Evolutionary conservation across 345 rosid species (phyloP).

Genomic region (Bruguiera gymnorhiza): DNA sequence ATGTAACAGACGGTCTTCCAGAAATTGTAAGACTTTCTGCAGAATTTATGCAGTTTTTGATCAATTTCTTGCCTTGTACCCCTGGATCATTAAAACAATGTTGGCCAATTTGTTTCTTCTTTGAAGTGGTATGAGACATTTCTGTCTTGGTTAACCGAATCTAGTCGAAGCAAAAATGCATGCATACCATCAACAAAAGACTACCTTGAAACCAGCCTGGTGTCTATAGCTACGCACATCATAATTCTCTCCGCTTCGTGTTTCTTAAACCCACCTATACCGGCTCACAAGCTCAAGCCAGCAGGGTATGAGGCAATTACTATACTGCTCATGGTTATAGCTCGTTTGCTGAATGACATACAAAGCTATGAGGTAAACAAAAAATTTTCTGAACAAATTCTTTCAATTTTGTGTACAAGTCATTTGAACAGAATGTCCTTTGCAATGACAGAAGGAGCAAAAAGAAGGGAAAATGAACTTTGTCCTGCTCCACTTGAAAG

Average conservation of each 20-base stretch:
- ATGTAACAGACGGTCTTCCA: conserved; percentile 36
- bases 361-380: conserved; percentile 50
- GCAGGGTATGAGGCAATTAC: conserved; percentile 38
- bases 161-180: conserved; percentile 49
- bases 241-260: conserved; percentile 40
- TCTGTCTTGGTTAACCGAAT: conserved; percentile 56
- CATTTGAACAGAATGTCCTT: neutral
- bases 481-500: conserved; percentile 37
- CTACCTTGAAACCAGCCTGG: conserved; percentile 46
- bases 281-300: conserved; percentile 26
- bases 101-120: neutral
- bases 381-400: neutral
- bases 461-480: conserved; percentile 48
- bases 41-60: too few relatives aligned
- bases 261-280: conserved; percentile 27
- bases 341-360: conserved; percentile 57
- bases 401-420: neutral
- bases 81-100: too few relatives aligned
- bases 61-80: too few relatives aligned
- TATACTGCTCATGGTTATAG: conserved; percentile 41
- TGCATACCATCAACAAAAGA: conserved; percentile 35
- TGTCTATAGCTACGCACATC: conserved; percentile 46
- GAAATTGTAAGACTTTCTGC: conserved; percentile 32
- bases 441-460: conserved; percentile 40
- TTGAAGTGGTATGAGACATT: conserved; percentile 66